Evolutionary conservation across 2,329 filamentous ascomycete species (phyloP).

Genomic region (Penicillium rolfsii): DNA sequence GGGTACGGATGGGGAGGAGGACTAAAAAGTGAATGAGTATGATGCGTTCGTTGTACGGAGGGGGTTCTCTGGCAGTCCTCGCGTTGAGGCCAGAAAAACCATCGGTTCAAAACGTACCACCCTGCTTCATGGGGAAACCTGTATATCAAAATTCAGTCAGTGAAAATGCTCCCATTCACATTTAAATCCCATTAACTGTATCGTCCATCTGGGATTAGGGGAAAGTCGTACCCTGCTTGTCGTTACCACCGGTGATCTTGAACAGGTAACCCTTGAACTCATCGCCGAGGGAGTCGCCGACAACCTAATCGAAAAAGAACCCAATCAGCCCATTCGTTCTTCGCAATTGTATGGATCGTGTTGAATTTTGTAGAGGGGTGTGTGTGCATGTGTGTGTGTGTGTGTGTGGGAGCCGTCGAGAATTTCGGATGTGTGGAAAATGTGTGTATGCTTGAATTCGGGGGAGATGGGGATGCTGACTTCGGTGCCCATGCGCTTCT

Average conservation of each 20-base stretch:
- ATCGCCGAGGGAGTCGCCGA: constrained; percentile 92
- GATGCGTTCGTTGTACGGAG: neutral
- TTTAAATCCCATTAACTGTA: neutral
- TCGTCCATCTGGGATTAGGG: constrained; percentile 1
- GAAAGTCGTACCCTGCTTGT: constrained; percentile 79
- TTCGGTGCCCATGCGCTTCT: constrained; percentile 78
- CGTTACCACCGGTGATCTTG: constrained; percentile 99
- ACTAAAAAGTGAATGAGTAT: constrained; percentile 49
- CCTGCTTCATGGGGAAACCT: constrained; percentile 99
- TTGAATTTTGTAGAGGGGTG: constrained; percentile 7
- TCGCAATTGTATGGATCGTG: constrained; percentile 11
- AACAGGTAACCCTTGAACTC: constrained; percentile 99
- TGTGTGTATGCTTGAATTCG: constrained; percentile 18
- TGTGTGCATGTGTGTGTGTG: constrained; percentile 17
- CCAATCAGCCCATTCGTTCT: constrained; percentile 39
- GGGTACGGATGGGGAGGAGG: constrained; percentile 95
- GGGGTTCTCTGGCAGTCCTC: constrained; percentile 1
- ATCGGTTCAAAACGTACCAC: constrained; percentile 54
- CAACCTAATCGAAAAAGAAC: constrained; percentile 61
- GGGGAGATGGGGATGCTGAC: constrained; percentile 39
- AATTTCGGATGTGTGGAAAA: constrained; percentile 9
- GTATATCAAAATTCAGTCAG: constrained; percentile 31
- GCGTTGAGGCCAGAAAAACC: constrained; percentile 32
- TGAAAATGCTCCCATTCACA: constrained; percentile 7
- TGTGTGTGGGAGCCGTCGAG: constrained; percentile 7